These are phyloP conservation scores for Salvia sclarea DNA, from an alignment of 305 asterid species.

Conservation along the genomic window DNA sequence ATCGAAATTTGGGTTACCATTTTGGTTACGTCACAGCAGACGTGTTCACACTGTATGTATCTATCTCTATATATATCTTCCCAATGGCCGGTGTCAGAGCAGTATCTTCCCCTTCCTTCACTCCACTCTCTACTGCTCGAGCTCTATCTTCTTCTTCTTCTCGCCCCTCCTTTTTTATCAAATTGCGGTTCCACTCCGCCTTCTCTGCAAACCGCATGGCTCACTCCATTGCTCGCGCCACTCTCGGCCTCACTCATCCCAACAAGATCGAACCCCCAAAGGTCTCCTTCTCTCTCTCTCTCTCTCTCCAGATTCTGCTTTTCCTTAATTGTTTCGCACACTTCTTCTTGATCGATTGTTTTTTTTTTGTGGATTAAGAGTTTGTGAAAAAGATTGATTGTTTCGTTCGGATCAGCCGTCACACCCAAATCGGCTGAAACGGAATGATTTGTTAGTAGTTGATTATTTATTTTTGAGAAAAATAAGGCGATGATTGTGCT, in stretches of 20 bases:
- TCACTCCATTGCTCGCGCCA: conserved; percentile 71
- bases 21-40: background rate
- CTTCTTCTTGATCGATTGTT: conserved; percentile 14
- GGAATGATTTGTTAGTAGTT: background rate
- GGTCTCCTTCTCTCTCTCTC: conserved; percentile 37
- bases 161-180: conserved; percentile 35
- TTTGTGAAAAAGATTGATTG: background rate
- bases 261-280: conserved; percentile 61
- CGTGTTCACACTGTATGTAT: background rate
- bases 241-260: conserved; percentile 90
- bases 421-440: background rate
- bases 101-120: conserved; percentile 33
- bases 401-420: background rate
- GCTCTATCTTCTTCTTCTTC: conserved; percentile 32
- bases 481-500: background rate
- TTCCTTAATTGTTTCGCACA: background rate
- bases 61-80: conserved; percentile 35
- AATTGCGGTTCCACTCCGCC: conserved; percentile 33
- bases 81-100: conserved; percentile 62
- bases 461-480: no score
- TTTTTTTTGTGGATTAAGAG: background rate
- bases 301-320: conserved; percentile 8
- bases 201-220: conserved; percentile 56
- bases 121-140: conserved; percentile 32
- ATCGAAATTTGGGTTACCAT: no score